phyloP scores from a whole-genome alignment of 1,139 yeast species.

The Blastobotrys proliferans region DNA sequence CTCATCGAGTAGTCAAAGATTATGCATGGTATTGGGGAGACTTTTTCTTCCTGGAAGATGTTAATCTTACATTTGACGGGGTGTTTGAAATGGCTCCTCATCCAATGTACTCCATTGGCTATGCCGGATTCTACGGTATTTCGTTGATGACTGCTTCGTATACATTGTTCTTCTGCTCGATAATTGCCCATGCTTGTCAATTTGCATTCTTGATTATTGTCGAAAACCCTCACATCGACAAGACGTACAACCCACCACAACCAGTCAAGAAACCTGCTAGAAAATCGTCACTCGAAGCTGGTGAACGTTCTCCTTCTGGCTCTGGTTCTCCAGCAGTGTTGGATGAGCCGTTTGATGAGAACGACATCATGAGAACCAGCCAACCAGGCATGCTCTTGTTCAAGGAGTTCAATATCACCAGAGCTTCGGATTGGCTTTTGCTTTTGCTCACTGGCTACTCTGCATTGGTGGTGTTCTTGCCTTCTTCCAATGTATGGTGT shows the following conservation, averaged over 20 bases:
- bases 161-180: conserved; percentile 64
- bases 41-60: conserved; percentile 78
- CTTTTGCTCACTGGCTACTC: conserved; percentile 45
- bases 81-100: conserved; percentile 91
- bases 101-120: conserved; percentile 91
- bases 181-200: conserved; percentile 75
- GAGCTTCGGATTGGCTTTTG: conserved; percentile 63
- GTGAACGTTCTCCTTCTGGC: no score
- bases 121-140: conserved; percentile 82
- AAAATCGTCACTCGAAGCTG: conserved; percentile 11
- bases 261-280: conserved; percentile 21
- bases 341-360: conserved; percentile 11
- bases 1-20: conserved; percentile 85
- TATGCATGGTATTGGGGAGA: conserved; percentile 98
- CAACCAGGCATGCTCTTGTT: conserved; percentile 55
- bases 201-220: conserved; percentile 72
- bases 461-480: conserved; percentile 45
- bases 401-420: conserved; percentile 57
- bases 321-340: no score
- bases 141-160: conserved; percentile 76
- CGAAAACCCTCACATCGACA: conserved; percentile 85
- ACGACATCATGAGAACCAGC: conserved; percentile 17
- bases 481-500: conserved; percentile 32
- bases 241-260: conserved; percentile 52
- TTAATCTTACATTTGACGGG: conserved; percentile 80